Percentiles rank a stretch among this genome's conserved stretches.
These are phyloP conservation scores for Penicillium subrubescens DNA, from an alignment of 495 filamentous ascomycete species.

Conservation along the genomic window DNA sequence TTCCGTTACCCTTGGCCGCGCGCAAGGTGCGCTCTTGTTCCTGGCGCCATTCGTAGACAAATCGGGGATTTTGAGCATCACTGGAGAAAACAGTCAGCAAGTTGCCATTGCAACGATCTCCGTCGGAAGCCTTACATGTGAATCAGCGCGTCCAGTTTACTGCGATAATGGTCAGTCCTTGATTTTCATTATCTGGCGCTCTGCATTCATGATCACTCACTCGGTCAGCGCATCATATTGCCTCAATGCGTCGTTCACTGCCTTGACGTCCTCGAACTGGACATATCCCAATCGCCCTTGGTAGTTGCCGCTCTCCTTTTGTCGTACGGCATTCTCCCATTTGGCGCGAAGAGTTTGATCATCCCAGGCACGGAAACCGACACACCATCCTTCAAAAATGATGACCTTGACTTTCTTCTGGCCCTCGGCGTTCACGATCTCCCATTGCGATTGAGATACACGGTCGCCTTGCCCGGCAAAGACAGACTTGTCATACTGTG, in stretches of 20 bases:
- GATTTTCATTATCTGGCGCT: not conserved
- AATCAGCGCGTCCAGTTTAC: conserved; percentile 75
- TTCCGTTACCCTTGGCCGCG: conserved; percentile 65
- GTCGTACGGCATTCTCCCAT: conserved; percentile 56
- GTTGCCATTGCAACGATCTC: not conserved
- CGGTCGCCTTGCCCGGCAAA: conserved; percentile 81
- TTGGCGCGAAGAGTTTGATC: conserved; percentile 54
- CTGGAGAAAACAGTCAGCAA: conserved; percentile 32
- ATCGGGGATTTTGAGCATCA: conserved; percentile 74
- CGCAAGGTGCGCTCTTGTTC: conserved; percentile 78
- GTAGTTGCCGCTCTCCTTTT: conserved; percentile 46
- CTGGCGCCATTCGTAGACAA: conserved; percentile 85
- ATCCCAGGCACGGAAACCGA: conserved; percentile 75
- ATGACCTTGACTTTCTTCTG: conserved; percentile 58
- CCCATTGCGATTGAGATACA: conserved; percentile 60
- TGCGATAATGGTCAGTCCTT: conserved; percentile 29
- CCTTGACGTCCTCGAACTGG: conserved; percentile 65
- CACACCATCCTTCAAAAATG: conserved; percentile 90
- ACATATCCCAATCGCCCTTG: conserved; percentile 57
- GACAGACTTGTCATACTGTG: conserved; percentile 81
- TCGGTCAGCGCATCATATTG: conserved; percentile 74
- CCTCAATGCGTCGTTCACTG: conserved; percentile 70
- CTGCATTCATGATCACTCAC: conserved; percentile 32
- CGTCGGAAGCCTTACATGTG: conserved; percentile 62
- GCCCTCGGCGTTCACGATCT: conserved; percentile 58